These are phyloP conservation scores for Pittosporum tobira DNA, from an alignment of 129 eudicot genomes.

Conservation along the genomic window DNA sequence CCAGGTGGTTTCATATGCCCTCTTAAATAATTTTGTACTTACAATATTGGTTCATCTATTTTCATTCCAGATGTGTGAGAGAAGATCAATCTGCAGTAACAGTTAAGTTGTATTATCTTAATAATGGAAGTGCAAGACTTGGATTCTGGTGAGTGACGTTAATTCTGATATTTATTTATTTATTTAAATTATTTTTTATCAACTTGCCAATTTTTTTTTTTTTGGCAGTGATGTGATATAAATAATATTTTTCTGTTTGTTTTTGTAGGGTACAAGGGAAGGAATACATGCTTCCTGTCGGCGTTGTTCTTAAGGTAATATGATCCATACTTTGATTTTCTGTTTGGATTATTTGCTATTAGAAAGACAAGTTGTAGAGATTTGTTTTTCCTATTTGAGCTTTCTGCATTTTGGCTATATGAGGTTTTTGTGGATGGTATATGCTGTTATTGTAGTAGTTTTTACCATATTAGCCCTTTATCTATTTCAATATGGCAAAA, in stretches of 20 bases:
- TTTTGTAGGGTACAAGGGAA: conserved; percentile 74
- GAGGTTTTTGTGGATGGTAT: too few species aligned
- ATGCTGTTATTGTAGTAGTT: background rate
- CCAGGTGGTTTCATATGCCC: too few species aligned
- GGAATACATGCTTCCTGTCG: conserved; percentile 89
- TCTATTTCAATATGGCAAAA: background rate
- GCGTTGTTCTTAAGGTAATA: conserved; percentile 74
- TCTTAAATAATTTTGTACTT: background rate
- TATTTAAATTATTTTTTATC: too few species aligned
- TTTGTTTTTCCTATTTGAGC: background rate
- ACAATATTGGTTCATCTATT: conserved; percentile 5
- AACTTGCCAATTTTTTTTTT: too few species aligned
- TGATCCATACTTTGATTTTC: background rate
- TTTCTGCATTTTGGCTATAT: background rate
- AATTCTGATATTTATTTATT: too few species aligned
- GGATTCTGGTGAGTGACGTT: conserved; percentile 75
- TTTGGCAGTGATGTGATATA: too few species aligned
- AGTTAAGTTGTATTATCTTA: conserved; percentile 67
- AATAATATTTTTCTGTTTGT: background rate
- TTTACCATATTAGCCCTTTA: background rate
- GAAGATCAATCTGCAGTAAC: conserved; percentile 88
- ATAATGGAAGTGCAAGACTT: conserved; percentile 90
- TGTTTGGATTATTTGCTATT: background rate
- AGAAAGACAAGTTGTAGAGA: background rate
- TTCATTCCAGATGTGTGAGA: conserved; percentile 69